Evolutionary conservation across 78 protist species (phyloP).

Genomic region (Dictyostelium discoideum): dicty_2.7 NC_007088.5:981501-982000

Average conservation of each 20-base stretch:
- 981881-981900: not conserved
- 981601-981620: not conserved
- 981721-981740: conserved; percentile 46
- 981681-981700: conserved; percentile 61
- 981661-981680: conserved; percentile 81
- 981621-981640: conserved; percentile 22
- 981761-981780: conserved; percentile 2
- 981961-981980: not conserved
- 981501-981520: conserved; percentile 57
- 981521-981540: conserved; percentile 1
- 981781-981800: not conserved
- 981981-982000: not conserved
- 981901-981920: not conserved
- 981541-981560: not conserved
- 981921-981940: not conserved
- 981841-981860: too few relatives aligned
- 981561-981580: conserved; percentile 54
- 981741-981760: not conserved
- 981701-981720: conserved; percentile 65
- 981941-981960: not conserved
- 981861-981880: too few relatives aligned
- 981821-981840: too few relatives aligned
- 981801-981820: too few relatives aligned
- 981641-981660: conserved; percentile 74
- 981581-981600: conserved; percentile 34